Conservation (phyloP, 2,329 filamentous ascomycete species). For the Cladosporium sp. region DNA sequence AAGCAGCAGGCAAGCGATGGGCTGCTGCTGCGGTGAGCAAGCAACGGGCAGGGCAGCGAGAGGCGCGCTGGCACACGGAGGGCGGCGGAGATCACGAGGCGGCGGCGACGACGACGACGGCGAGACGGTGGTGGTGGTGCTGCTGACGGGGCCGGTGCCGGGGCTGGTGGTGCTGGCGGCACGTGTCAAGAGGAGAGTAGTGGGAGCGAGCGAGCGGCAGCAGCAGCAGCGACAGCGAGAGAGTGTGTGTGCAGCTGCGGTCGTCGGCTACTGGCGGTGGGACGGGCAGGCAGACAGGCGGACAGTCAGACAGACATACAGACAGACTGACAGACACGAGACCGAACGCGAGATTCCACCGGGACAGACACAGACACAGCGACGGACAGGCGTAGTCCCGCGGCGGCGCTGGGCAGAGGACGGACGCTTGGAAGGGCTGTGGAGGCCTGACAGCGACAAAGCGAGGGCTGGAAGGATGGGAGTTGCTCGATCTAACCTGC, state of each 20-base stretch:
- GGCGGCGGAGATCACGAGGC: background rate
- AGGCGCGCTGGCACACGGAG: background rate
- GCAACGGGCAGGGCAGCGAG: background rate
- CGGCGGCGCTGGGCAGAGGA: too few relatives aligned
- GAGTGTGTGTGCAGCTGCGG: background rate
- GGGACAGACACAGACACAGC: too few relatives aligned
- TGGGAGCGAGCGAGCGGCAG: background rate
- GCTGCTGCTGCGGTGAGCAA: background rate
- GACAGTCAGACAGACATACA: too few relatives aligned
- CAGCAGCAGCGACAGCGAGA: background rate
- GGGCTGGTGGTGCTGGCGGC: background rate
- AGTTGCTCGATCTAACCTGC: too few relatives aligned
- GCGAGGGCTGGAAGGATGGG: too few relatives aligned
- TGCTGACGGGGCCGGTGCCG: background rate
- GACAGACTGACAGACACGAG: too few relatives aligned
- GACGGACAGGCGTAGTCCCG: too few relatives aligned
- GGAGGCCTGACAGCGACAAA: too few relatives aligned
- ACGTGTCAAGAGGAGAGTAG: background rate
- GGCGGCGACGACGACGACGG: background rate
- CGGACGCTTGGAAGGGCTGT: too few relatives aligned
- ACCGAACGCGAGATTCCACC: too few relatives aligned
- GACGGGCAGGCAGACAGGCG: too few relatives aligned
- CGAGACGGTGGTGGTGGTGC: background rate
- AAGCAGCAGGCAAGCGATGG: background rate
- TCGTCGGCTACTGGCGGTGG: background rate